Conservation (phyloP, 331 rosid genomes). For the Rosa hybrid region DNA sequence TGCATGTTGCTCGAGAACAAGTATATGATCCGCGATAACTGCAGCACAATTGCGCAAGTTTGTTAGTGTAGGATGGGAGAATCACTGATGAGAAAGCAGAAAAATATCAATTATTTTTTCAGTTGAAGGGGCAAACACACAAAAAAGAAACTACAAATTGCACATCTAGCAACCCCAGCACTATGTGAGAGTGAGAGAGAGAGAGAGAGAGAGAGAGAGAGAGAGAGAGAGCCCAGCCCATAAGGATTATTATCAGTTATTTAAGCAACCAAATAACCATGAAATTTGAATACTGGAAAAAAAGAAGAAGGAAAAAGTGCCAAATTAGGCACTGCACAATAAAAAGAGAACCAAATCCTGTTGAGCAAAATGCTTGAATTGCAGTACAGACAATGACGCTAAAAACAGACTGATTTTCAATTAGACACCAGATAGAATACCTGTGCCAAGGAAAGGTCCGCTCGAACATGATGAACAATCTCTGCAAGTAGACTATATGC, state of each 20-base stretch:
- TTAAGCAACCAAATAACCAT: background rate
- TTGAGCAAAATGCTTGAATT: background rate
- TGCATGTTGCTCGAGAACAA: constrained; percentile 99
- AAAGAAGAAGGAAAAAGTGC: background rate
- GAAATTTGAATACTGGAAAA: background rate
- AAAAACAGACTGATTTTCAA: constrained; percentile 6
- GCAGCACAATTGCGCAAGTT: constrained; percentile 40
- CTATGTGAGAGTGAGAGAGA: background rate
- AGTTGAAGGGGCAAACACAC: background rate
- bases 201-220: background rate
- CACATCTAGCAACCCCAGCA: background rate
- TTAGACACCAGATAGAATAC: constrained; percentile 36
- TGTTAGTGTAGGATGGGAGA: constrained; percentile 18
- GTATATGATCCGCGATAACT: constrained; percentile 95
- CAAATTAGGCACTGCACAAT: background rate
- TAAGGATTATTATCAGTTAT: background rate
- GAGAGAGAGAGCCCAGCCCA: background rate
- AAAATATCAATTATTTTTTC: background rate
- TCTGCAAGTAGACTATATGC: constrained; percentile 97
- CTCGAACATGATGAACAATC: constrained; percentile 99
- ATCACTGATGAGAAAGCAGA: background rate
- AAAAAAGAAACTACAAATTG: background rate
- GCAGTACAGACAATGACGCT: background rate
- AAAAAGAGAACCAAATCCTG: background rate
- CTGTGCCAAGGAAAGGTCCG: constrained; percentile 85